Evolutionary conservation across 2,329 filamentous ascomycete species (phyloP).

Genomic region (Cercospora zeina): DNA sequence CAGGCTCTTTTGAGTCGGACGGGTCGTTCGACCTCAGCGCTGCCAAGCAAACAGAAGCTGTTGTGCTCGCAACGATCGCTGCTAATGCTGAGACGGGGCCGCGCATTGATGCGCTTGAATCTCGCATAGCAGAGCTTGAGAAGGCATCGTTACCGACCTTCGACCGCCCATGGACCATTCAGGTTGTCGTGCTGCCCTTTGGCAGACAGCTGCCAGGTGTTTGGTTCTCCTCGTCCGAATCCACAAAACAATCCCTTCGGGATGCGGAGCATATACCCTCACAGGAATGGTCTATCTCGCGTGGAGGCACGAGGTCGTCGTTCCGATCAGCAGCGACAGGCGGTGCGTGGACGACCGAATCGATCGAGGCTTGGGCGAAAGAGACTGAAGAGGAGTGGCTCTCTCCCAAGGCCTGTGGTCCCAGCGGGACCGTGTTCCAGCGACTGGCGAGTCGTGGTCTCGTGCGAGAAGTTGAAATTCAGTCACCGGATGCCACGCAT

Average conservation of each 20-base stretch:
- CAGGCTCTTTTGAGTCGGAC: conserved; percentile 47
- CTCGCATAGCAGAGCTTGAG: conserved; percentile 57
- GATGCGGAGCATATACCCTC: conserved; percentile 44
- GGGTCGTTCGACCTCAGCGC: conserved; percentile 41
- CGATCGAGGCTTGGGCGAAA: conserved; percentile 52
- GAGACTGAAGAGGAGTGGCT: conserved; percentile 57
- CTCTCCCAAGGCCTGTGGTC: conserved; percentile 66
- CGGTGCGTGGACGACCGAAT: conserved; percentile 53
- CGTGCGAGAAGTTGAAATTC: conserved; percentile 63
- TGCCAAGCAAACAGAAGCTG: conserved; percentile 39
- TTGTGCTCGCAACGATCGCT: conserved; percentile 39
- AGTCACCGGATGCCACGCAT: conserved; percentile 65
- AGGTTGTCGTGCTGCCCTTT: conserved; percentile 75
- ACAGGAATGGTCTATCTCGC: conserved; percentile 51
- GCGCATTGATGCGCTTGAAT: conserved; percentile 52
- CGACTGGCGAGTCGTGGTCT: conserved; percentile 74
- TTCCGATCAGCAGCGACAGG: conserved; percentile 38
- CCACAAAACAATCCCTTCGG: conserved; percentile 40
- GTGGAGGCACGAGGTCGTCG: conserved; percentile 27
- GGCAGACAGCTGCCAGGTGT: conserved; percentile 55
- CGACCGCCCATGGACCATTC: conserved; percentile 68
- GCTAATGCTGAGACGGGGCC: conserved; percentile 44
- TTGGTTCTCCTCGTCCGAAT: conserved; percentile 51
- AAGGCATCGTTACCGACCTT: conserved; percentile 60
- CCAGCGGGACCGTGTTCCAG: conserved; percentile 63